These are phyloP conservation scores for Sporothrix variecibatus DNA, from an alignment of 2,329 filamentous ascomycete genomes.

Conservation along the genomic window DNA sequence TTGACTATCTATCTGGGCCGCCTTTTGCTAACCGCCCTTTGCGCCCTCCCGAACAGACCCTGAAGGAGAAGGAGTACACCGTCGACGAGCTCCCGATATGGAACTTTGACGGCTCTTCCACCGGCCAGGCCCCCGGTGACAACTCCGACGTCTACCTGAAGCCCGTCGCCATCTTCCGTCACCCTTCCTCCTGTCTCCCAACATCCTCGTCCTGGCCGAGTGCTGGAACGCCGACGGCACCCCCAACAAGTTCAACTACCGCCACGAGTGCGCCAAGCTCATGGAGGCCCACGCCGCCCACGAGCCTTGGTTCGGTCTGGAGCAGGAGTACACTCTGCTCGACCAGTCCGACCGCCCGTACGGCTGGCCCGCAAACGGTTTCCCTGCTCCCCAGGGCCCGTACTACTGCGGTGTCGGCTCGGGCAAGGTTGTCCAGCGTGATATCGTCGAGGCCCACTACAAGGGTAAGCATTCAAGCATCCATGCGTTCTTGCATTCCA, in stretches of 20 bases:
- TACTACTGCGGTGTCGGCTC: slow-evolving; percentile 99
- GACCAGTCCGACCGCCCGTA: slow-evolving; percentile 85
- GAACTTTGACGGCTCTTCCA: slow-evolving; percentile 79
- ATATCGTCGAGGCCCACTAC: slow-evolving; percentile 89
- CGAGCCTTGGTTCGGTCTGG: slow-evolving; percentile 95
- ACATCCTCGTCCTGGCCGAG: slow-evolving; percentile 92
- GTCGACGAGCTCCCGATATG: slow-evolving; percentile 68
- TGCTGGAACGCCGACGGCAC: slow-evolving; percentile 92
- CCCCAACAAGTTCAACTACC: slow-evolving; percentile 98
- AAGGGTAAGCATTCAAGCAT: slow-evolving; percentile 38
- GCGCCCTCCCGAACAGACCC: slow-evolving; percentile 26
- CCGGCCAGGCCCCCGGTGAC: slow-evolving; percentile 72
- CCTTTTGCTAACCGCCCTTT: slow-evolving; percentile 10
- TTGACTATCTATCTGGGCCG: background rate
- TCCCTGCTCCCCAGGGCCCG: slow-evolving; percentile 87
- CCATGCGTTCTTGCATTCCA: background rate
- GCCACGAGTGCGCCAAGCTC: slow-evolving; percentile 84
- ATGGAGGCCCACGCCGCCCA: slow-evolving; percentile 84
- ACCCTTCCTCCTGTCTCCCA: slow-evolving; percentile 70
- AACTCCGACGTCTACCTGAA: slow-evolving; percentile 68
- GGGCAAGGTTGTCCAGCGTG: slow-evolving; percentile 95
- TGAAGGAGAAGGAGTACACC: slow-evolving; percentile 33
- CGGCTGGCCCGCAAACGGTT: slow-evolving; percentile 86
- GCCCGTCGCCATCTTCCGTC: slow-evolving; percentile 66
- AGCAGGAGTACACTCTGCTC: slow-evolving; percentile 96